Evolutionary conservation across 106 monocot genomes (phyloP).

Genomic region (Acorus gramineus): DNA sequence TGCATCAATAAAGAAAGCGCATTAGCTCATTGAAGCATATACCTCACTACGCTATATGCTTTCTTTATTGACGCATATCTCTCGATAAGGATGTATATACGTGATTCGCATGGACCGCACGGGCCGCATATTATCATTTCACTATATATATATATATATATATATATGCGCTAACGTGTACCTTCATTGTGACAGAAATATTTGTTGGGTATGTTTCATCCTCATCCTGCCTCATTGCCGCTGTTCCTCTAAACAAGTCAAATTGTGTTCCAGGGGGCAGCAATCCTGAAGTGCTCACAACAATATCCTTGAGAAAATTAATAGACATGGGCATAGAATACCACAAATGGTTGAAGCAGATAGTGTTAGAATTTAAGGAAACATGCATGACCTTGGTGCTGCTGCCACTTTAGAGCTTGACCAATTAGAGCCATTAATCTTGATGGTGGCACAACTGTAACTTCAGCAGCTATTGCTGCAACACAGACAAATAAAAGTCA

Average conservation of each 20-base stretch:
- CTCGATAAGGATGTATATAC: no score
- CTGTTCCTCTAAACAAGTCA: conserved; percentile 96
- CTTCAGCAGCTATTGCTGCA: conserved; percentile 87
- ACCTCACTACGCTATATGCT: no score
- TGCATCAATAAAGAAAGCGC: no score
- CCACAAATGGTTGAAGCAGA: no score
- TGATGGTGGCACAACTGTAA: conserved; percentile 92
- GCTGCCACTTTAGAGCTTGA: conserved; percentile 99
- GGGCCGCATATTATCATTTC: background rate
- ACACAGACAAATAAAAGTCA: conserved; percentile 6
- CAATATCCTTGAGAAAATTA: no score
- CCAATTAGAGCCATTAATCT: conserved; percentile 91
- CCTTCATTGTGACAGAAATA: conserved; percentile 78
- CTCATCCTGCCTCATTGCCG: conserved; percentile 99
- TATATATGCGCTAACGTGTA: no score
- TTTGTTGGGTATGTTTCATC: conserved; percentile 88
- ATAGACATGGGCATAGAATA: no score
- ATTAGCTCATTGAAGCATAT: no score
- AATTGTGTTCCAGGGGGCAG: conserved; percentile 94
- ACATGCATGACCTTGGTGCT: conserved; percentile 75
- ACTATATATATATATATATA: no score
- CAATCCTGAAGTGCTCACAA: conserved; percentile 37
- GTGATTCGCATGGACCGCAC: background rate
- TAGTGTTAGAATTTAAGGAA: background rate
- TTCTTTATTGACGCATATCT: no score